Conservation (phyloP, 148 eudicot species). For the Silene uniflora region DNA sequence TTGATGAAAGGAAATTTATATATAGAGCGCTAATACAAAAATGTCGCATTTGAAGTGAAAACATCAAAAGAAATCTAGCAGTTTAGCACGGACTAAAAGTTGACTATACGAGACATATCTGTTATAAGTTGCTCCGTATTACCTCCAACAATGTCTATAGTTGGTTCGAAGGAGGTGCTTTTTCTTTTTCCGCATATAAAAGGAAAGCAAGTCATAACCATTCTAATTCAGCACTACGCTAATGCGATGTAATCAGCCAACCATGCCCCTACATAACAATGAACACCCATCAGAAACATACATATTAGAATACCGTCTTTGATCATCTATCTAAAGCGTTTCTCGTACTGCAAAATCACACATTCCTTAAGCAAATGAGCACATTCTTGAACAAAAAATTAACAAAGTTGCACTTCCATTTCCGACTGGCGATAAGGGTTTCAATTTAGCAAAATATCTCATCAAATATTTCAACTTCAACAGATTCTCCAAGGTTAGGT, state of each 20-base stretch:
- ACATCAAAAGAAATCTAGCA: no score
- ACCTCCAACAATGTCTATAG: slow-evolving; percentile 26
- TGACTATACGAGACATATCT: no score
- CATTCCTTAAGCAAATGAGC: no score
- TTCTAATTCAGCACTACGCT: slow-evolving; percentile 1
- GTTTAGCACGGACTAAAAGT: no score
- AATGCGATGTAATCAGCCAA: slow-evolving; percentile 1
- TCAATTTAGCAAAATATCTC: background rate
- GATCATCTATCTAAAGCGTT: background rate
- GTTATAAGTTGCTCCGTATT: background rate
- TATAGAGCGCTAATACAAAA: no score
- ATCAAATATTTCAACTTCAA: background rate
- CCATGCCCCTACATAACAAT: slow-evolving; percentile 5
- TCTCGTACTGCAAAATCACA: background rate
- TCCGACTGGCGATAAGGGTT: background rate
- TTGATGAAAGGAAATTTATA: no score
- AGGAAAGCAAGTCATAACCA: slow-evolving; percentile 22
- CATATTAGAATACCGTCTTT: background rate
- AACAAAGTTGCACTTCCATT: background rate
- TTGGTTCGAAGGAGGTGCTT: slow-evolving; percentile 9
- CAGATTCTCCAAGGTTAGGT: background rate
- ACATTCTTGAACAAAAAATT: no score
- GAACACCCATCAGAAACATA: background rate
- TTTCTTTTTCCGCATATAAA: slow-evolving; percentile 21
- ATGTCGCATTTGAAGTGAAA: no score